Conservation (phyloP, 2,329 filamentous ascomycete species). For the Alternaria viburni region DNA sequence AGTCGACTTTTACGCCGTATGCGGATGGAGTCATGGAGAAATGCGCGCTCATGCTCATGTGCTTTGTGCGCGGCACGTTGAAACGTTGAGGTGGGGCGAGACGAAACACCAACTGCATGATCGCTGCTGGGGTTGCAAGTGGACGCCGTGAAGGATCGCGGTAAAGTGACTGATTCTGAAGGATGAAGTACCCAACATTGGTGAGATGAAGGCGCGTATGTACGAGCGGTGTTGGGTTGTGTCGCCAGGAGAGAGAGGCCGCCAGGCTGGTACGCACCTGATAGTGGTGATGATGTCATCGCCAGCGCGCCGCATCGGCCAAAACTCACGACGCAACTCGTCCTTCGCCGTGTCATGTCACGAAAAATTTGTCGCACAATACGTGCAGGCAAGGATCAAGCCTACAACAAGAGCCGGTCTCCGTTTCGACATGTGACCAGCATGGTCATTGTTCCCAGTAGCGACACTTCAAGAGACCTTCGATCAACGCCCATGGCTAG, state of each 20-base stretch:
- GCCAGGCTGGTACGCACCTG: not conserved
- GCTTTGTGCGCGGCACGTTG: conserved; percentile 14
- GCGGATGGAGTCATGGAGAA: not conserved
- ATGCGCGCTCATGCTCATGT: not conserved
- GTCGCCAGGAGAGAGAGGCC: not conserved
- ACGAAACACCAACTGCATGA: conserved; percentile 30
- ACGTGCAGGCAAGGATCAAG: not conserved
- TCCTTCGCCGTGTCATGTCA: not conserved
- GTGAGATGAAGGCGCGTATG: not conserved
- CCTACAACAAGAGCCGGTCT: not conserved
- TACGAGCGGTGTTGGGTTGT: not conserved
- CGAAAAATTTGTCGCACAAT: not conserved
- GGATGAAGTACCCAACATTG: not conserved
- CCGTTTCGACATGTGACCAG: not conserved
- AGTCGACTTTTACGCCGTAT: not conserved
- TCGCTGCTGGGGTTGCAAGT: conserved; percentile 19
- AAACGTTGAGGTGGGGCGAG: conserved; percentile 26
- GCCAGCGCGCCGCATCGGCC: not conserved
- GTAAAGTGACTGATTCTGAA: not conserved
- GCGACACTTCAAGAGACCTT: not conserved
- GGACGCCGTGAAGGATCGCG: not conserved
- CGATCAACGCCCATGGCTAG: not conserved
- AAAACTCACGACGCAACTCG: not conserved
- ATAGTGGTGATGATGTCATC: not conserved
- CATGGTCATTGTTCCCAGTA: not conserved